A percentile compares a stretch with the other conserved stretches of the same genome.
Evolutionary conservation across 306 rosid species (phyloP).

Genomic region (Sechiopsis laciniata): DNA sequence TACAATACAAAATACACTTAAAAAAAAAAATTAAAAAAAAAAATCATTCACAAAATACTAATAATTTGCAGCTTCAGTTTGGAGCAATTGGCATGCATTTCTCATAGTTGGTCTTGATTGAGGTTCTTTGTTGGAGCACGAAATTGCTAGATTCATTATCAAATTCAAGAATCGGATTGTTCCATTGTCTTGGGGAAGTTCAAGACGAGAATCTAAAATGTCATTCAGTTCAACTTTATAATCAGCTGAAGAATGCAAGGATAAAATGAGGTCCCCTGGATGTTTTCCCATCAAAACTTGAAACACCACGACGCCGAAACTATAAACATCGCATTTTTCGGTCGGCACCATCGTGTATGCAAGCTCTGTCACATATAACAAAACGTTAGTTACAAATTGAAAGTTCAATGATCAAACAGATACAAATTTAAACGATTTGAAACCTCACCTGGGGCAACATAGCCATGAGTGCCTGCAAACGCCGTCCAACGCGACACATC

Average conservation of each 20-base stretch:
- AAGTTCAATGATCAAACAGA: neutral
- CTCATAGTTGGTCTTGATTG: slow-evolving; percentile 20
- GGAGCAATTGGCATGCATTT: neutral
- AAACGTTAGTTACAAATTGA: neutral
- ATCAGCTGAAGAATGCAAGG: neutral
- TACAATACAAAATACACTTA: neutral
- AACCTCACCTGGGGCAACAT: slow-evolving; percentile 43
- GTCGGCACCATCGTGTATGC: slow-evolving; percentile 22
- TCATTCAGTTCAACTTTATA: neutral
- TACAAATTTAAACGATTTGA: neutral
- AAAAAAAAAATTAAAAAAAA: neutral
- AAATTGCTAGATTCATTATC: slow-evolving; percentile 16
- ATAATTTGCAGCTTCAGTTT: neutral
- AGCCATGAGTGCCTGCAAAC: slow-evolving; percentile 41
- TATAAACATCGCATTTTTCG: slow-evolving; percentile 16
- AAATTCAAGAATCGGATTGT: neutral
- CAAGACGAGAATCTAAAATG: slow-evolving; percentile 22
- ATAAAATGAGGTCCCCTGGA: slow-evolving; percentile 16
- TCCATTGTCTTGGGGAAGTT: neutral
- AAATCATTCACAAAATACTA: neutral
- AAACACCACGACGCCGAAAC: slow-evolving; percentile 13
- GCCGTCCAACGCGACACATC: slow-evolving; percentile 36
- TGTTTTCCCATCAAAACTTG: slow-evolving; percentile 24
- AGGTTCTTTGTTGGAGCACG: slow-evolving; percentile 10
- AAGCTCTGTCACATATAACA: neutral